phyloP scores from a whole-genome alignment of 305 asterid genomes.

The Fraxinus albicans region DNA sequence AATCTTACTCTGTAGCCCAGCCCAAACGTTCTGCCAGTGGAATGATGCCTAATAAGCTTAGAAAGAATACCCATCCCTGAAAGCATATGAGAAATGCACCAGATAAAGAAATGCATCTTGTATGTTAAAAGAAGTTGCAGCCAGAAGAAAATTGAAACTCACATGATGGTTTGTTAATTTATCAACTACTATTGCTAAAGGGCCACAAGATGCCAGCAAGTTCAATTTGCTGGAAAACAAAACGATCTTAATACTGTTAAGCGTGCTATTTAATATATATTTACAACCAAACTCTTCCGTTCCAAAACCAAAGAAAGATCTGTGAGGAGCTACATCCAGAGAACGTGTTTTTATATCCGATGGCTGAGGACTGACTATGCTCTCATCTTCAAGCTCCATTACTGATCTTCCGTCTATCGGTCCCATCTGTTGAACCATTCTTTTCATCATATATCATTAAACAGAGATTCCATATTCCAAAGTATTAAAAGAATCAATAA shows the following conservation, averaged over 20 bases:
- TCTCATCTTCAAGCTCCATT: slow-evolving; percentile 51
- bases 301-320: slow-evolving; percentile 30
- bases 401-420: slow-evolving; percentile 52
- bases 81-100: slow-evolving; percentile 16
- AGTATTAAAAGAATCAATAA: background rate
- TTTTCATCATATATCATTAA: slow-evolving; percentile 21
- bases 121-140: background rate
- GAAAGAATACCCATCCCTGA: slow-evolving; percentile 76
- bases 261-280: slow-evolving; percentile 25
- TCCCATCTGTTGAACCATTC: slow-evolving; percentile 54
- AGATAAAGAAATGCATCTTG: slow-evolving; percentile 6
- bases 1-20: slow-evolving; percentile 81
- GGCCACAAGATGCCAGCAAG: slow-evolving; percentile 64
- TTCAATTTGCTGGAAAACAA: slow-evolving; percentile 62
- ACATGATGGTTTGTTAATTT: slow-evolving; percentile 54
- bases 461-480: slow-evolving; percentile 1
- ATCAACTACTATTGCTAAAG: slow-evolving; percentile 58
- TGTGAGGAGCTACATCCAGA: slow-evolving; percentile 39
- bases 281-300: slow-evolving; percentile 34
- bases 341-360: slow-evolving; percentile 36
- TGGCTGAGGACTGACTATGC: slow-evolving; percentile 39
- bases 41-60: slow-evolving; percentile 72
- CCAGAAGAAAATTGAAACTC: slow-evolving; percentile 29
- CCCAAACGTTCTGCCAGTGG: slow-evolving; percentile 88
- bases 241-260: slow-evolving; percentile 51